Percentiles rank a stretch among this genome's conserved stretches.
phyloP scores from a whole-genome alignment of 768 basidiomycete species.

The Solioccasus polychromus region DNA sequence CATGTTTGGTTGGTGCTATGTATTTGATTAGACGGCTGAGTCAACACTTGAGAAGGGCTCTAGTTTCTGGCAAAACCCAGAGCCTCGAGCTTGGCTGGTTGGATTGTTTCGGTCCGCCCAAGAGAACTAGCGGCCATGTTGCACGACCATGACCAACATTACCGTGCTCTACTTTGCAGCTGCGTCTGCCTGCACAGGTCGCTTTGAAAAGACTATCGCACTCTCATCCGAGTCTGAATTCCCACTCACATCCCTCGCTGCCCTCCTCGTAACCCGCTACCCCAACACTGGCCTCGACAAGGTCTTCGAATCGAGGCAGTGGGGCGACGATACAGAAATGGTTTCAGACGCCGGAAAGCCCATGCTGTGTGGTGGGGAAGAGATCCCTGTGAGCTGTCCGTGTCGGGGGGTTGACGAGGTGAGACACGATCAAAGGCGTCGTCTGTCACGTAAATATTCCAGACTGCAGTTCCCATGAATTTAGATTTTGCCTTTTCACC shows the following conservation, averaged over 20 bases:
- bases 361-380: constrained; percentile 64
- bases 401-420: constrained; percentile 69
- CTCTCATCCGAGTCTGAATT: no score
- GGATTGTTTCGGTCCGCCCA: constrained; percentile 22
- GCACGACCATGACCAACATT: no score
- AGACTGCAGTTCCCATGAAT: no score
- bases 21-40: constrained; percentile 2
- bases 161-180: constrained; percentile 56
- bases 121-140: no score
- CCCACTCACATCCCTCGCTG: constrained; percentile 45
- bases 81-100: constrained; percentile 22
- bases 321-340: constrained; percentile 84
- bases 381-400: constrained; percentile 77
- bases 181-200: constrained; percentile 68
- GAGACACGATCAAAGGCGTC: no score
- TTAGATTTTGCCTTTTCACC: no score
- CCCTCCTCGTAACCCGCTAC: constrained; percentile 53
- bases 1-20: constrained; percentile 72
- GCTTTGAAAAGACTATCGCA: constrained; percentile 49
- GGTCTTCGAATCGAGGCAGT: constrained; percentile 59
- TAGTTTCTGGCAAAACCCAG: constrained; percentile 35
- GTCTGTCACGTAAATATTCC: no score
- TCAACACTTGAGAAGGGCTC: no score
- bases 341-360: constrained; percentile 42
- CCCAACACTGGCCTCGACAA: constrained; percentile 47